phyloP scores from a whole-genome alignment of 768 basidiomycete species.

The Serendipita sp. region DNA sequence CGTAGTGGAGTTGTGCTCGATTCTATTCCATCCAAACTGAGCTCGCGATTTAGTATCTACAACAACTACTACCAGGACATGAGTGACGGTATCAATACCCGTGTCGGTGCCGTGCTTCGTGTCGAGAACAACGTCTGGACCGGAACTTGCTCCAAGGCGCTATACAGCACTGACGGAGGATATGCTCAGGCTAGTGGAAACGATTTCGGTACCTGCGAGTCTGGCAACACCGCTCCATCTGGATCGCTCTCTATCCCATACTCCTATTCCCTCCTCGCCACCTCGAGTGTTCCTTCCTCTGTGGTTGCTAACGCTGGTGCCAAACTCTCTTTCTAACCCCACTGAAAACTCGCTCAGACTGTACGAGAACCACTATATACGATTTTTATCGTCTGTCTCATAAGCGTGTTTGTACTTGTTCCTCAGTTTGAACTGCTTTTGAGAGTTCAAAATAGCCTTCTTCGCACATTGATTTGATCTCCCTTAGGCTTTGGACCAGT shows the following conservation, averaged over 20 bases:
- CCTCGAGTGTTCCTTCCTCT: constrained; percentile 17
- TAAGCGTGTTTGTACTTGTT: neutral
- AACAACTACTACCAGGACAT: constrained; percentile 8
- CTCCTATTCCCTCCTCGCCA: constrained; percentile 20
- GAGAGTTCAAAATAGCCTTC: constrained; percentile 12
- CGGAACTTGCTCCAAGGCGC: neutral
- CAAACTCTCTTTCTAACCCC: constrained; percentile 1
- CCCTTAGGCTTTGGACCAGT: constrained; percentile 43
- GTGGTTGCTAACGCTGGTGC: constrained; percentile 19
- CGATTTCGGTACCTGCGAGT: constrained; percentile 9
- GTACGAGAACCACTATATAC: neutral
- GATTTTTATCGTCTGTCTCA: neutral
- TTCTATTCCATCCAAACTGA: neutral
- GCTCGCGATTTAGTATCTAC: neutral
- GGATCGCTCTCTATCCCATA: constrained; percentile 25
- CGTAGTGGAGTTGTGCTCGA: neutral
- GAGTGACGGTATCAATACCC: constrained; percentile 13
- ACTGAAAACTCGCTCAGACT: neutral
- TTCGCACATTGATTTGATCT: constrained; percentile 50
- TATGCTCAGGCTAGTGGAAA: constrained; percentile 11
- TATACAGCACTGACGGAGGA: constrained; percentile 10
- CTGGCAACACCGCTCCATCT: constrained; percentile 20
- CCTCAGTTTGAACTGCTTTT: neutral
- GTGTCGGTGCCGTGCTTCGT: constrained; percentile 18
- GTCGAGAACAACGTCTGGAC: constrained; percentile 15